Base-by-base conservation (phyloP, 306 rosid species). In the Gleditsia sinensis region DNA sequence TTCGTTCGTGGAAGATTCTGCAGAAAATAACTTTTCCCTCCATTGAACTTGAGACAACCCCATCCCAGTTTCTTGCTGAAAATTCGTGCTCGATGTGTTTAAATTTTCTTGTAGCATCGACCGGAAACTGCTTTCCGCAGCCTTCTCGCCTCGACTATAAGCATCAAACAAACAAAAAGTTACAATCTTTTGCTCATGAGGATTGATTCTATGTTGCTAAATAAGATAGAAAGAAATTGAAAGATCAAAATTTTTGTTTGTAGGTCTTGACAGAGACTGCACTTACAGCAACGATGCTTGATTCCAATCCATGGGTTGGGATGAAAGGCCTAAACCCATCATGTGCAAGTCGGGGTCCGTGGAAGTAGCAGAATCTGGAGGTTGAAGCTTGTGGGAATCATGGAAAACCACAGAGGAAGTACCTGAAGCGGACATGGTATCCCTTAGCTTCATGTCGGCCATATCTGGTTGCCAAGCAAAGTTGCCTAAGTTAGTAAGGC, bases 261-360 rank as follows among this genome's bases (percentile, higher is more conserved):
- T 6, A 34, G 17, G 54, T 6, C 12, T 42, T 14, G 24, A 39
- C 12, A 69, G 8, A 70, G 9, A 64, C 11, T 70, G 64, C 56
- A 83, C 96, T 87, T 88, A 93, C 98, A 91, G 77, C 50, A 91
- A 83, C 39, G 94, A 65, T 25, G 82, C 71, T 76, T 90, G 98
- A 81, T 91, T 87, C 98, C 98, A 94, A 77, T 91, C 96, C 71
- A 90, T 59, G 27, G 95, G 6, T 62, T 83, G 98, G 14, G 95
- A 86, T 3, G 92, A 86, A 39, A 94, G 98, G 71, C 97, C 97
- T 57, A 91, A 81, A 71, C 84, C 97, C 96, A 91, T 94, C 88
- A 91, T 83, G 11, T 89, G 97, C 76, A 91, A 73, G 86, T 72
- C 86, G 75, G 92, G 91, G 69, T 92, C 89, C 21, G 43, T 64